A percentile compares a stretch with the other conserved stretches of the same genome.
Evolutionary conservation across 306 rosid species (phyloP).

Genomic region (Gastrolobium bilobum): DNA sequence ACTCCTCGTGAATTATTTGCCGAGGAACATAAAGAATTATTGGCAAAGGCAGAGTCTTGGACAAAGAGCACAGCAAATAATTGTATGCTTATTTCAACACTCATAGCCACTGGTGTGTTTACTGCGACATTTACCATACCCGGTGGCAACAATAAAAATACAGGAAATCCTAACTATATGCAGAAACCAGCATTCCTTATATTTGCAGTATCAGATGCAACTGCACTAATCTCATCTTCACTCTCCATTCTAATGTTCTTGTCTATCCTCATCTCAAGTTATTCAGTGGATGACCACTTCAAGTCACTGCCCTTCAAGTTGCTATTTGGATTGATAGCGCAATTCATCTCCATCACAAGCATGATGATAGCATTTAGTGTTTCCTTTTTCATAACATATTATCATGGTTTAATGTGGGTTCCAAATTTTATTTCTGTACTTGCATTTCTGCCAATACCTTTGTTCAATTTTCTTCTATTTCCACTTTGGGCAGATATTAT

Average conservation of each 20-base stretch:
- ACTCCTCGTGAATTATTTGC: constrained; percentile 56
- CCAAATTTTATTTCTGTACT: constrained; percentile 38
- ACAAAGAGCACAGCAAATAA: constrained; percentile 55
- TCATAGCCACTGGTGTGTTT: constrained; percentile 57
- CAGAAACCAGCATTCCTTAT: constrained; percentile 33
- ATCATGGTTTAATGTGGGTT: constrained; percentile 39
- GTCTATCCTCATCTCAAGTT: constrained; percentile 60
- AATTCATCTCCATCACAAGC: constrained; percentile 56
- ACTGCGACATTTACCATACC: constrained; percentile 59
- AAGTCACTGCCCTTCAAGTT: constrained; percentile 57
- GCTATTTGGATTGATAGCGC: constrained; percentile 51
- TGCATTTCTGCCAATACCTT: constrained; percentile 42
- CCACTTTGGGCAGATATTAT: constrained; percentile 56
- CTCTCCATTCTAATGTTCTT: constrained; percentile 59
- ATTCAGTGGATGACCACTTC: constrained; percentile 50
- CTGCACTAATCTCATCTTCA: constrained; percentile 60
- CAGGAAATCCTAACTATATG: constrained; percentile 49
- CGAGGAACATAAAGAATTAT: constrained; percentile 45
- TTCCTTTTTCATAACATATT: constrained; percentile 51
- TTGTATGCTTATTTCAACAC: constrained; percentile 58
- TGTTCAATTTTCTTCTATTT: constrained; percentile 43
- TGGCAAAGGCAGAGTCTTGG: constrained; percentile 62
- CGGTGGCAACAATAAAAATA: constrained; percentile 42
- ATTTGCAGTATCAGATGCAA: constrained; percentile 55
- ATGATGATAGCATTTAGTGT: constrained; percentile 61